phyloP scores from a whole-genome alignment of 805 yeast genomes.

The Yarrowia divulgata region DNA sequence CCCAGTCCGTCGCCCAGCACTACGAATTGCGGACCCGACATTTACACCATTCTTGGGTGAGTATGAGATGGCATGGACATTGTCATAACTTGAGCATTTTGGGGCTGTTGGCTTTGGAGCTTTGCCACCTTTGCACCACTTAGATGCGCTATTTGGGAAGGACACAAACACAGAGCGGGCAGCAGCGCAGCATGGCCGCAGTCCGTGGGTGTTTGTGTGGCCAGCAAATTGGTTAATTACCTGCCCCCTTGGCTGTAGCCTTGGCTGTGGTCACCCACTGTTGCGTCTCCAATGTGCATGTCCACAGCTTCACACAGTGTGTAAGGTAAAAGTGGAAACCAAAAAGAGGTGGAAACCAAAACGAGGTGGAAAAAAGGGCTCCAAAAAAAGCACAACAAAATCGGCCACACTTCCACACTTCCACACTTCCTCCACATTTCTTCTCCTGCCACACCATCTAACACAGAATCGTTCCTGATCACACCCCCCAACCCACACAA shows the following conservation, averaged over 20 bases:
- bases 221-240: conserved; percentile 15
- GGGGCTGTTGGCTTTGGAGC: too few relatives aligned
- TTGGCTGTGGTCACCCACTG: too few relatives aligned
- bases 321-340: not conserved
- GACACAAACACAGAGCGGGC: not conserved
- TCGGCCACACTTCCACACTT: too few relatives aligned
- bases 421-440: too few relatives aligned
- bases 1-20: conserved; percentile 27
- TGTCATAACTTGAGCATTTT: too few relatives aligned
- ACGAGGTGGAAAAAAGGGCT: not conserved
- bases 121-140: not conserved
- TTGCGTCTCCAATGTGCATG: conserved; percentile 3
- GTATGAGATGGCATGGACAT: too few relatives aligned
- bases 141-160: not conserved
- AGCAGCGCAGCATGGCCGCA: too few relatives aligned
- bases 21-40: conserved; percentile 6
- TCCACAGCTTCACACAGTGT: conserved; percentile 2
- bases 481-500: too few relatives aligned
- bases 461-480: conserved; percentile 4
- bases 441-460: not conserved
- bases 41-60: conserved; percentile 31
- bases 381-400: too few relatives aligned
- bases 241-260: not conserved
- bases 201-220: not conserved
- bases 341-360: too few relatives aligned